A percentile compares a stretch with the other conserved stretches of the same genome.
phyloP scores from a whole-genome alignment of 2,329 filamentous ascomycete genomes.

The Leptographium lundbergii region DNA sequence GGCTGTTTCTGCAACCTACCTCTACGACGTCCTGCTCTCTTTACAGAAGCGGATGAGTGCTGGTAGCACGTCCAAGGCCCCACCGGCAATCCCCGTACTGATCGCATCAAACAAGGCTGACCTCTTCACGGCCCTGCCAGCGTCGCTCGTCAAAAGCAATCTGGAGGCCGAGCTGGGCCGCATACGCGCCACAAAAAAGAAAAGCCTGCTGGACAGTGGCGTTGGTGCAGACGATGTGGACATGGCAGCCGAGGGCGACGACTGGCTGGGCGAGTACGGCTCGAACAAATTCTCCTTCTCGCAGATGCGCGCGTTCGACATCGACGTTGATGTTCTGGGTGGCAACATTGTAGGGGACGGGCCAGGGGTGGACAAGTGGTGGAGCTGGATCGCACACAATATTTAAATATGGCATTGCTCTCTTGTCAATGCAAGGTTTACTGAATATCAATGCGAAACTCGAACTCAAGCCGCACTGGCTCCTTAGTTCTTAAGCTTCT shows the following conservation, averaged over 20 bases:
- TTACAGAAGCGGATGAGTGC: slow-evolving; percentile 54
- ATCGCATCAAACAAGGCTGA: slow-evolving; percentile 93
- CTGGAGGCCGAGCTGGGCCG: slow-evolving; percentile 73
- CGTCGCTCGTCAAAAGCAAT: slow-evolving; percentile 57
- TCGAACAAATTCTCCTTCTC: slow-evolving; percentile 66
- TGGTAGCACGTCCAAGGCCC: slow-evolving; percentile 32
- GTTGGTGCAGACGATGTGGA: slow-evolving; percentile 49
- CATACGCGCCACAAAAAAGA: slow-evolving; percentile 63
- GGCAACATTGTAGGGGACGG: slow-evolving; percentile 57
- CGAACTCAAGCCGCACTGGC: neutral
- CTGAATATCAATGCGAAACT: neutral
- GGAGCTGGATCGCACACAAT: slow-evolving; percentile 74
- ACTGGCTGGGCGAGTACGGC: slow-evolving; percentile 73
- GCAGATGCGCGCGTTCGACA: slow-evolving; percentile 72
- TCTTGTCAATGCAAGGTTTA: neutral
- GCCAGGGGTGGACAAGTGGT: slow-evolving; percentile 72
- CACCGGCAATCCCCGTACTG: slow-evolving; percentile 56
- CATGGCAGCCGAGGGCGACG: slow-evolving; percentile 50
- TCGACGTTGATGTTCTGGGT: slow-evolving; percentile 63
- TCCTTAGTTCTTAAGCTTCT: slow-evolving; percentile 29
- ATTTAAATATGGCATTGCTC: slow-evolving; percentile 32
- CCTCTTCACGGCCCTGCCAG: slow-evolving; percentile 82
- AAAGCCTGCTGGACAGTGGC: slow-evolving; percentile 71
- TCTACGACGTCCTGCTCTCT: slow-evolving; percentile 76
- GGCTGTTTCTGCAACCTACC: slow-evolving; percentile 64